Evolutionary conservation across 2,329 filamentous ascomycete species (phyloP).

Genomic region (Cordyceps pruinosa): DNA sequence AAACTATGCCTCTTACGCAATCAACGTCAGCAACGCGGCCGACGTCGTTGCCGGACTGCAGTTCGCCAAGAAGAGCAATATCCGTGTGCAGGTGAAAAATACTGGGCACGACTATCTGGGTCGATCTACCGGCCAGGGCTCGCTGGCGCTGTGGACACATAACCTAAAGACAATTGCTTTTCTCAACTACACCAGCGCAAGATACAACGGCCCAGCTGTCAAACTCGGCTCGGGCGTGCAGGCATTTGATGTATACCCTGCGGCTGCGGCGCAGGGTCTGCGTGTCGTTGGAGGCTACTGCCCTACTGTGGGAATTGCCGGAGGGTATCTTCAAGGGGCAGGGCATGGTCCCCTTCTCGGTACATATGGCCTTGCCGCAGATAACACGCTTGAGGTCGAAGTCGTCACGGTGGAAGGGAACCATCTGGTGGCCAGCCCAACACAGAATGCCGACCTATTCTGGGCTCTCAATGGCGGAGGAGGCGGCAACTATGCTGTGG

Average conservation of each 20-base stretch:
- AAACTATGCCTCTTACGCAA: constrained; percentile 34
- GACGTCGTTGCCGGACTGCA: constrained; percentile 28
- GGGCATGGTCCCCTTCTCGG: constrained; percentile 49
- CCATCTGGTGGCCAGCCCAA: constrained; percentile 39
- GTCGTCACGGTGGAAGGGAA: constrained; percentile 47
- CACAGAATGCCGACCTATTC: constrained; percentile 49
- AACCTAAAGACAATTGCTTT: constrained; percentile 35
- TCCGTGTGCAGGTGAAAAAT: constrained; percentile 30
- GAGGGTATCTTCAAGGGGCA: constrained; percentile 54
- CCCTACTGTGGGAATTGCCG: constrained; percentile 47
- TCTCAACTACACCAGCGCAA: constrained; percentile 18
- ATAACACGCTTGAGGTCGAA: constrained; percentile 50
- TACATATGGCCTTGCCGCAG: constrained; percentile 51
- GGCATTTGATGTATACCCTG: constrained; percentile 37
- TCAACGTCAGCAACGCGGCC: constrained; percentile 24
- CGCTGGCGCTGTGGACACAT: constrained; percentile 34
- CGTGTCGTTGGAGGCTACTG: constrained; percentile 50
- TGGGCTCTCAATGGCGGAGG: constrained; percentile 58
- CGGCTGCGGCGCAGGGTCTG: constrained; percentile 38
- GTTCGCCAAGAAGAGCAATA: constrained; percentile 32
- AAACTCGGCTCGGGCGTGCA: constrained; percentile 48
- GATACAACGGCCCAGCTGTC: constrained; percentile 46
- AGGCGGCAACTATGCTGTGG: constrained; percentile 51
- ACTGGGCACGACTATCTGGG: constrained; percentile 27
- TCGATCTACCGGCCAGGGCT: constrained; percentile 32